phyloP scores from a whole-genome alignment of 768 basidiomycete genomes.

The Symmetrospora coprosmae region DNA sequence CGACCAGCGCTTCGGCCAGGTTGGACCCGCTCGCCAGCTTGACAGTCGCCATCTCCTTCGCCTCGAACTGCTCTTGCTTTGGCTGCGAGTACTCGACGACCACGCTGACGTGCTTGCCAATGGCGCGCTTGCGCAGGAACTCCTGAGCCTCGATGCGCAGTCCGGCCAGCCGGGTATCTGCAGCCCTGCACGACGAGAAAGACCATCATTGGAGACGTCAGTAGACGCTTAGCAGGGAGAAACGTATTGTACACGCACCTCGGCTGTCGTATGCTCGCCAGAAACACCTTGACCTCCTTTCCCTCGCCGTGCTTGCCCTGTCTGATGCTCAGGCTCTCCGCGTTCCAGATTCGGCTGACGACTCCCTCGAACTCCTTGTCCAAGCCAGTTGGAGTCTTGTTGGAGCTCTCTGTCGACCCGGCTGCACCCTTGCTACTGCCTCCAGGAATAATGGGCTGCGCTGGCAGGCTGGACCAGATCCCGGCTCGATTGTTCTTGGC shows the following conservation, averaged over 20 bases:
- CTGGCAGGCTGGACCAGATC: conserved; percentile 52
- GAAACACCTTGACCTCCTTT: conserved; percentile 73
- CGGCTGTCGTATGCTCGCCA: conserved; percentile 45
- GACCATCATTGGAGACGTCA: neutral
- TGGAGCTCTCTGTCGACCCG: too few species aligned
- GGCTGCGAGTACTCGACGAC: conserved; percentile 76
- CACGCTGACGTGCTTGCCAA: conserved; percentile 59
- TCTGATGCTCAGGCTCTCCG: conserved; percentile 56
- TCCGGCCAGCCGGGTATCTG: conserved; percentile 70
- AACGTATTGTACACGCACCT: conserved; percentile 53
- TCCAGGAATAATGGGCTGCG: conserved; percentile 38
- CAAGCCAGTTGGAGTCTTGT: conserved; percentile 13
- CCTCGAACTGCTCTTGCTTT: conserved; percentile 57
- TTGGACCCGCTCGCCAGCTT: conserved; percentile 40
- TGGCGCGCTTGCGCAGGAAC: conserved; percentile 76
- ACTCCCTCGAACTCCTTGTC: conserved; percentile 54
- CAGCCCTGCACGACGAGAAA: conserved; percentile 47
- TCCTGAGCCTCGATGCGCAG: conserved; percentile 87
- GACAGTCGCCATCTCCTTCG: conserved; percentile 21
- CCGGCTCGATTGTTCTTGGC: conserved; percentile 62
- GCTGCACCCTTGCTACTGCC: conserved; percentile 39
- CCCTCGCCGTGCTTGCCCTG: conserved; percentile 44
- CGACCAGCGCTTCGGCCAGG: conserved; percentile 79
- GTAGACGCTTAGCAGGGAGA: conserved; percentile 5
- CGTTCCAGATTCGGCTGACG: conserved; percentile 78